Base-by-base conservation (phyloP, 2,329 filamentous ascomycete species). In the Tolypocladium cylindrosporum region DNA sequence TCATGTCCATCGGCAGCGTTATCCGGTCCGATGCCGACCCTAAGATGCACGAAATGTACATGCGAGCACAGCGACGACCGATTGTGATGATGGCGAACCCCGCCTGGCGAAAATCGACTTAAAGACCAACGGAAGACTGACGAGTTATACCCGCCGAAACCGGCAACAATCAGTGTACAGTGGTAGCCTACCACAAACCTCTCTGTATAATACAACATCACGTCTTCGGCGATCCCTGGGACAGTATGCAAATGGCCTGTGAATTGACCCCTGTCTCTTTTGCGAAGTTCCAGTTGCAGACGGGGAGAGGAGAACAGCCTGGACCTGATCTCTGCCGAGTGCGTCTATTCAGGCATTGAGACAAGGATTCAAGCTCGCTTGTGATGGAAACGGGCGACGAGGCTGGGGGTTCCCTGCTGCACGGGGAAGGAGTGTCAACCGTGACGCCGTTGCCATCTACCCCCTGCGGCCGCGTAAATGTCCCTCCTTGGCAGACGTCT, bases 1-100 rank as follows among this genome's bases (percentile, higher is more conserved):
- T 99, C 82, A 99, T 99, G 94, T 93, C 90, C 59, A 96, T 99
- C 66, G 94, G 94, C 65, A 96, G 91, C 66, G 92, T 96, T 51
- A 97, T 99, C 68, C 89, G 94, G 70, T 92, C 91, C 60, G 94
- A 99, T 67, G 86, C 90, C 63, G 90, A 90, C 50, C 86, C 88
- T 42, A 86, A 89, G 67, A 79, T 87, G 59, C 81, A 85, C 64
- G 84, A 91, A 70, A 84, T 89, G 59, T 96, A 93, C 76, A 82
- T 85, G 65, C 84, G 84, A 71, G 86, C 89, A 55, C 85, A 87
- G 65, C 80, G 88, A 66, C 83, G 84, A 62, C 90, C 92, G 31
- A 85, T 93, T 67, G 84, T 96, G 40, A 60, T 73, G 65, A 69
- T 67, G 69, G 71, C 72, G 45, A 70, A 71, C 56, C 67, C 69